These are phyloP conservation scores for Fusarium subtropicale DNA, from an alignment of 2,329 filamentous ascomycete genomes.

Conservation along the genomic window DNA sequence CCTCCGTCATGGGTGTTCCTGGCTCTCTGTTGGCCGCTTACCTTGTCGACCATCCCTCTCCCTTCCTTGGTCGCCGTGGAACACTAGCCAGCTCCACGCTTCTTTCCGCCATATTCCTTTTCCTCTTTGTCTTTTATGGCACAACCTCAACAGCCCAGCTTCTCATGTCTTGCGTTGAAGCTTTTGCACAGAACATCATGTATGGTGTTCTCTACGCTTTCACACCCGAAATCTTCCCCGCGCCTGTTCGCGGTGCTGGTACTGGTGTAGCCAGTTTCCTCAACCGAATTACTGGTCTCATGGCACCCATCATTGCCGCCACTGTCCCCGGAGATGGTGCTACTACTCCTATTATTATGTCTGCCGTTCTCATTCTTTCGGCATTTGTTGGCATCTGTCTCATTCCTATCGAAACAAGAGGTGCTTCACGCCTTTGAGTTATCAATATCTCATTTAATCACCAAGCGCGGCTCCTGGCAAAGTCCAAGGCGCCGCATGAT, in stretches of 20 bases:
- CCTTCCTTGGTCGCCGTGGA: conserved; percentile 75
- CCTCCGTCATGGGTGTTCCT: conserved; percentile 79
- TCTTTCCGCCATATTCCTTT: conserved; percentile 75
- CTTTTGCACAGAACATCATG: conserved; percentile 81
- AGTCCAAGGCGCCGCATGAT: not conserved
- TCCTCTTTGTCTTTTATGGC: conserved; percentile 72
- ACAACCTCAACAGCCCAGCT: conserved; percentile 69
- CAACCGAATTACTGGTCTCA: conserved; percentile 74
- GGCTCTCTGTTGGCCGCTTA: conserved; percentile 80
- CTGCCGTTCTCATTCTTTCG: conserved; percentile 66
- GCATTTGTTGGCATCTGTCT: conserved; percentile 70
- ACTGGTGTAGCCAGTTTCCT: conserved; percentile 78
- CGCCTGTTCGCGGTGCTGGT: conserved; percentile 76
- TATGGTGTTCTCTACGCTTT: conserved; percentile 82
- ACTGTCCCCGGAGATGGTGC: conserved; percentile 68
- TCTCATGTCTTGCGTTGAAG: conserved; percentile 73
- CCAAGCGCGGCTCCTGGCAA: not conserved
- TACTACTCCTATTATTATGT: conserved; percentile 68
- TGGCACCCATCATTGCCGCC: conserved; percentile 76
- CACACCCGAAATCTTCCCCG: conserved; percentile 81
- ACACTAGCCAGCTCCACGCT: conserved; percentile 77
- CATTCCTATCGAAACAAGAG: conserved; percentile 73
- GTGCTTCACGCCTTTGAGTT: conserved; percentile 65
- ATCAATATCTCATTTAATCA: conserved; percentile 2
- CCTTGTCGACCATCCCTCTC: conserved; percentile 73